Evolutionary conservation across 2,329 filamentous ascomycete species (phyloP), one percentile per base, ranked within the genome.

Genomic region (Fusarium sp.): DNA sequence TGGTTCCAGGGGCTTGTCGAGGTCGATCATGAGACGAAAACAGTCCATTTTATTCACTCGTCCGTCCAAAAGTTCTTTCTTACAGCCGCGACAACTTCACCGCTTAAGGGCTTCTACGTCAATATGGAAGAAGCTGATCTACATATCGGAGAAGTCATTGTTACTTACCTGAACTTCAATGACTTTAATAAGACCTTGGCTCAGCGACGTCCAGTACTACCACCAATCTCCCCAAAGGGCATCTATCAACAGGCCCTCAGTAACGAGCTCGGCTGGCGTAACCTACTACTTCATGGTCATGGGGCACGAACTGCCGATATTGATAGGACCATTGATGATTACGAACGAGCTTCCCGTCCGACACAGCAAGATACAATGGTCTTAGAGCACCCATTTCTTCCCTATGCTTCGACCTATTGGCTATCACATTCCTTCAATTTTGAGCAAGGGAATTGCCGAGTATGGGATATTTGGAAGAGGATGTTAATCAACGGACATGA

Each of bases 81-180:
- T 6, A 10, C 8, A 0, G 2, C 6, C 0, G 0, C 30, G 6
- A 2, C 3, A 0, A 6, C 16, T 1, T 2, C 20, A 1, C 1
- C 1, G 0, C 4, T 32, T 1, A 2, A 9, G 0, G 9, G 18
- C 0, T 56, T 56, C 4, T 11, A 22, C 6, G 4, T 56, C 5
- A 0, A 9, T 0, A 9, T 38, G 1, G 1, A 38, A 22, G 20
- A 45, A 0, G 38, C 38, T 0, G 16, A 54, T 10, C 30, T 6
- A 7, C 10, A 48, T 1, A 11, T 38, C 0, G 43, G 53, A 3
- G 30, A 56, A 0, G 4, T 56, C 2, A 18, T 22, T 0, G 1
- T 48, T 1, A 56, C 53, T 0, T 56, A 56, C 18, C n/a, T 56
- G 2, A 27, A 40, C 15, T 48, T 56, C 18, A 48, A 3, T 5